phyloP scores from a whole-genome alignment of 371 early-diverging fungal species.

The Mortierella sp. region DNA sequence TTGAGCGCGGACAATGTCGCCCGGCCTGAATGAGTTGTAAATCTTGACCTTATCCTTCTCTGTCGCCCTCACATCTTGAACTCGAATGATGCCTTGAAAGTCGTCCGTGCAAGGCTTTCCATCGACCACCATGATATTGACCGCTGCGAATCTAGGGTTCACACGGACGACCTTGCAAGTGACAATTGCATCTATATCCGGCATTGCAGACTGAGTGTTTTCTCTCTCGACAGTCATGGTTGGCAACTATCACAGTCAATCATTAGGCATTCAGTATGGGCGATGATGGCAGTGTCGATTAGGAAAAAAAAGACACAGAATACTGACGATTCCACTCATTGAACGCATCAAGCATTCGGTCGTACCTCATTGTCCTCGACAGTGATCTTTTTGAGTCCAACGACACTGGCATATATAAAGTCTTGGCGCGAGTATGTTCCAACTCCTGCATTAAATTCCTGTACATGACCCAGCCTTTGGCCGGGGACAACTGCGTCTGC shows the following conservation, averaged over 20 bases:
- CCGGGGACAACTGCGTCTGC: constrained; percentile 79
- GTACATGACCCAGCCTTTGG: constrained; percentile 82
- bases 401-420: constrained; percentile 82
- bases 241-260: constrained; percentile 59
- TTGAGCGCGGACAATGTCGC: constrained; percentile 92
- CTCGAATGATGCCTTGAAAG: constrained; percentile 93
- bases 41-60: constrained; percentile 96
- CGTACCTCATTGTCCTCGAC: constrained; percentile 58
- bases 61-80: constrained; percentile 94
- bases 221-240: constrained; percentile 74
- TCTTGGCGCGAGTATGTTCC: constrained; percentile 87
- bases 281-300: not conserved
- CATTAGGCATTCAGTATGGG: not conserved
- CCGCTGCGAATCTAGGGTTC: constrained; percentile 84
- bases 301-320: not conserved
- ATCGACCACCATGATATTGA: constrained; percentile 92
- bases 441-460: constrained; percentile 77
- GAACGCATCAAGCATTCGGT: not conserved
- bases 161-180: constrained; percentile 91
- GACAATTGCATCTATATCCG: constrained; percentile 85
- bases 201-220: constrained; percentile 82
- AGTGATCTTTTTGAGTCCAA: constrained; percentile 72
- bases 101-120: constrained; percentile 88
- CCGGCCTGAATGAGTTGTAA: constrained; percentile 91
- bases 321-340: not conserved